A percentile compares a stretch with the other conserved stretches of the same genome.
Evolutionary conservation across 352 stramenopile genomes (phyloP).

Genomic region (Pythium inflatum): DNA sequence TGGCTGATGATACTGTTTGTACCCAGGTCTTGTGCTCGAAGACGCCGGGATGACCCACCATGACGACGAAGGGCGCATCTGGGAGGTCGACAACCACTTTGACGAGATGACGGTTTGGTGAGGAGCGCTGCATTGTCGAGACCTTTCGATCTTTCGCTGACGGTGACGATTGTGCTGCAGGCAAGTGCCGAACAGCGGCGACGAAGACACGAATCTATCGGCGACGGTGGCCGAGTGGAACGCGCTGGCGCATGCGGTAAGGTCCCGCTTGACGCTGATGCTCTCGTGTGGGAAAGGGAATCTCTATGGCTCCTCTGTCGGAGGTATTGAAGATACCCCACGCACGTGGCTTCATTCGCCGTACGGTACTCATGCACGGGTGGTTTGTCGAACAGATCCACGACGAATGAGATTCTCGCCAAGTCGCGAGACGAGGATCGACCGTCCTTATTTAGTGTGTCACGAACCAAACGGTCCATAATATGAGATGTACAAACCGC

Average conservation of each 20-base stretch:
- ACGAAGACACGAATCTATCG: constrained; percentile 52
- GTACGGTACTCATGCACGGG: background rate
- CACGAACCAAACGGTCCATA: constrained; percentile 14
- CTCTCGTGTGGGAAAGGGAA: constrained; percentile 13
- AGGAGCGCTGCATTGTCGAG: constrained; percentile 23
- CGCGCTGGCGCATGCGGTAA: constrained; percentile 61
- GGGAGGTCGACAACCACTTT: constrained; percentile 82
- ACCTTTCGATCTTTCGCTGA: no score
- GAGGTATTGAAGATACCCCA: background rate
- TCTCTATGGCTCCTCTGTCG: constrained; percentile 1
- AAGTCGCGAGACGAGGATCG: constrained; percentile 14
- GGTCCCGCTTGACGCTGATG: no score
- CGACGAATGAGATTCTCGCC: constrained; percentile 13
- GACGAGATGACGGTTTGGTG: constrained; percentile 73
- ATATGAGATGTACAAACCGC: constrained; percentile 26
- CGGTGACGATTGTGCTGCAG: constrained; percentile 24
- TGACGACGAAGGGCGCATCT: constrained; percentile 68
- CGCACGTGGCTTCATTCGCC: constrained; percentile 8
- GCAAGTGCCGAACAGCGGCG: constrained; percentile 62
- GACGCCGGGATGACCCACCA: constrained; percentile 59
- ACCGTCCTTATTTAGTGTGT: constrained; percentile 25
- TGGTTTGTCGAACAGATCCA: constrained; percentile 27
- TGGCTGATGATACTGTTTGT: constrained; percentile 8
- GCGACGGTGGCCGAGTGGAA: constrained; percentile 60
- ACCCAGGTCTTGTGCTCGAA: constrained; percentile 63